Base-by-base conservation (phyloP, 2,329 filamentous ascomycete species). In the Diatrype stigma region DNA sequence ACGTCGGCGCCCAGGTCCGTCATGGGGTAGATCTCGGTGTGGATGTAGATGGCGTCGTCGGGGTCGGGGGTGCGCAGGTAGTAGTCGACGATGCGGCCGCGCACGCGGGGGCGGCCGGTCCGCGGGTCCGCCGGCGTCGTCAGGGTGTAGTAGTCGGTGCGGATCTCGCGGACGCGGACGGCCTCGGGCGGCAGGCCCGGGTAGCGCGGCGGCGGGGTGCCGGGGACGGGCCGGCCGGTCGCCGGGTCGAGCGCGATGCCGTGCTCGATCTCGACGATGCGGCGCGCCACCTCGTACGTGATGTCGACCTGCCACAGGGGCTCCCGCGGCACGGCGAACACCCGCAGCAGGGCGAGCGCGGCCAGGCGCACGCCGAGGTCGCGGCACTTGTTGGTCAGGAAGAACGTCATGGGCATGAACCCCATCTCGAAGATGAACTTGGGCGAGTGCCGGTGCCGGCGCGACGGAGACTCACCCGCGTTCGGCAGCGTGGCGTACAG, bases 341-440 rank as follows among this genome's bases (percentile, higher is more conserved):
- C 54, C 12, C 58, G 58, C 53, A 75, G 58, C 14, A 71, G 51
- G 0, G 56, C 51, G 0, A 75, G 54, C 0, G 70, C 72, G 1
- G 58, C 55, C 0, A 72, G 38, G 0, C 73, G 64, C 1, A 69
- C 64, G 1, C 49, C 42, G 5, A 74, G 58, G 17, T 64, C 62
- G 0, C 73, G 70, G 42, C 73, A 75, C 51, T 70, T 73, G 28
- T 67, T 57, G 2, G 65, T 57, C 6, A 72, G 56, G 34, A 69
- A 72, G 46, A 67, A 70, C 7, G 75, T 61, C 12, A 70, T 54
- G 0, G 72, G 69, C 3, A 64, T 58, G 28, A 68, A 73, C 0
- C 71, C 72, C 57, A 70, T 69, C 50, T 72, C 69, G 16, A 75
- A 73, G 22, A 62, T 68, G 55, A 74, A 75, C 34, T 61, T 67